Evolutionary conservation across 140 eudicot species (phyloP).

Genomic region (Senecio squalidus): DNA sequence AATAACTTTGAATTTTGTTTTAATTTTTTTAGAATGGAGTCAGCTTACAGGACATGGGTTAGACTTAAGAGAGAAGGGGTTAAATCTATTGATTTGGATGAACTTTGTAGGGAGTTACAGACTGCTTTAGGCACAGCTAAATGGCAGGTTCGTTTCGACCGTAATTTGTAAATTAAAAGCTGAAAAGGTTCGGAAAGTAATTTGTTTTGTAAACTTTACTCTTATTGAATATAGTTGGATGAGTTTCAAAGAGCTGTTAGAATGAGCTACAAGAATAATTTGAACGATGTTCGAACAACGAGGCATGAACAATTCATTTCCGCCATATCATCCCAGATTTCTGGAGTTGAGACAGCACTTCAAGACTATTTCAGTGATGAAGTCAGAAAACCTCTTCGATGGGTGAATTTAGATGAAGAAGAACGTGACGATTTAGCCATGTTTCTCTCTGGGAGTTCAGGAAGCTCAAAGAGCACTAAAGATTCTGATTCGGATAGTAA

Average conservation of each 20-base stretch:
- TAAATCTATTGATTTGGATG: conserved; percentile 44
- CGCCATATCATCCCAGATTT: conserved; percentile 69
- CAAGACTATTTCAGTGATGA: conserved; percentile 47
- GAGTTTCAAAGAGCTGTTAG: conserved; percentile 89
- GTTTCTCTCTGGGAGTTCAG: conserved; percentile 67
- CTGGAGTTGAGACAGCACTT: conserved; percentile 54
- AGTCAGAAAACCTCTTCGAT: conserved; percentile 58
- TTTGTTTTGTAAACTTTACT: conserved; percentile 11
- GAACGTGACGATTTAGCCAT: conserved; percentile 87
- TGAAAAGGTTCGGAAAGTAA: neutral
- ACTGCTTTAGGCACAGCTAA: conserved; percentile 94
- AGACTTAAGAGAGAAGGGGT: conserved; percentile 64
- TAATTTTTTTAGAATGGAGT: conserved; percentile 60
- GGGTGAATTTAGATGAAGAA: conserved; percentile 85
- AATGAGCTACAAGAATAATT: conserved; percentile 54
- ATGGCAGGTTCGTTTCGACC: conserved; percentile 75
- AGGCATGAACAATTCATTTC: conserved; percentile 79
- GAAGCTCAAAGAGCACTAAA: conserved; percentile 30
- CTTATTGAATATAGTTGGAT: conserved; percentile 54
- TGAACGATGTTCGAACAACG: conserved; percentile 45
- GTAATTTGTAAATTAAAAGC: neutral
- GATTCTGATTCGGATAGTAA: conserved; percentile 29
- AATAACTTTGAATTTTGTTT: neutral
- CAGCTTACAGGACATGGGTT: conserved; percentile 86
- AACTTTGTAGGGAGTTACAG: conserved; percentile 74